phyloP scores from a whole-genome alignment of 257 asterid genomes.

The Solanum chiquidenum region DNA sequence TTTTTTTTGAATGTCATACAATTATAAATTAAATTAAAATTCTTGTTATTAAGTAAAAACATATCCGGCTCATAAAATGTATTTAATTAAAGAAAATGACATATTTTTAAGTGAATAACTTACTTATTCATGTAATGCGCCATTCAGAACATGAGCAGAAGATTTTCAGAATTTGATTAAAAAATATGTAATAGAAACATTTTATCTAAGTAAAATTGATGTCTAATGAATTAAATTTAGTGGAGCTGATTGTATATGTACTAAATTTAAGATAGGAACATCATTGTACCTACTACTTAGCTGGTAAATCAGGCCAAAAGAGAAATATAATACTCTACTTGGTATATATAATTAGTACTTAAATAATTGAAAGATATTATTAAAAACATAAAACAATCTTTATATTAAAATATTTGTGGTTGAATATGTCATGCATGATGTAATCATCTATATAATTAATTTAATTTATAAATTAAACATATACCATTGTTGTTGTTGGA shows the following conservation, averaged over 20 bases:
- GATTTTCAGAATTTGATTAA: not conserved
- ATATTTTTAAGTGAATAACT: not conserved
- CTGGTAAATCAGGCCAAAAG: not conserved
- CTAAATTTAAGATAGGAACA: not conserved
- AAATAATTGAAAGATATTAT: not conserved
- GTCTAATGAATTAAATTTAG: not conserved
- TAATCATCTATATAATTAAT: not conserved
- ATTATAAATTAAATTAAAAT: not conserved
- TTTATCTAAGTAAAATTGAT: not conserved
- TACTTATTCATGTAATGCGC: not conserved
- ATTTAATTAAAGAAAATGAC: not conserved
- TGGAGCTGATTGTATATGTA: not conserved
- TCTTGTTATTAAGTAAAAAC: not conserved
- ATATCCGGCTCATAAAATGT: not conserved
- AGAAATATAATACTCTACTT: not conserved
- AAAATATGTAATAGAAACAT: not conserved
- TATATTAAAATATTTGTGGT: not conserved
- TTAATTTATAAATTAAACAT: not conserved
- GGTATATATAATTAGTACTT: not conserved
- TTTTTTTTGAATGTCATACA: not conserved
- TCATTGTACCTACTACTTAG: not conserved
- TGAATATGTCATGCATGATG: not conserved
- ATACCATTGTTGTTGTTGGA: not conserved
- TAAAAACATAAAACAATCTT: not conserved
- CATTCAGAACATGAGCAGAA: accelerated